Evolutionary conservation across 345 rosid genomes (phyloP), one percentile per base, ranked within the genome.

Genomic region (Bretschneidera sinensis): DNA sequence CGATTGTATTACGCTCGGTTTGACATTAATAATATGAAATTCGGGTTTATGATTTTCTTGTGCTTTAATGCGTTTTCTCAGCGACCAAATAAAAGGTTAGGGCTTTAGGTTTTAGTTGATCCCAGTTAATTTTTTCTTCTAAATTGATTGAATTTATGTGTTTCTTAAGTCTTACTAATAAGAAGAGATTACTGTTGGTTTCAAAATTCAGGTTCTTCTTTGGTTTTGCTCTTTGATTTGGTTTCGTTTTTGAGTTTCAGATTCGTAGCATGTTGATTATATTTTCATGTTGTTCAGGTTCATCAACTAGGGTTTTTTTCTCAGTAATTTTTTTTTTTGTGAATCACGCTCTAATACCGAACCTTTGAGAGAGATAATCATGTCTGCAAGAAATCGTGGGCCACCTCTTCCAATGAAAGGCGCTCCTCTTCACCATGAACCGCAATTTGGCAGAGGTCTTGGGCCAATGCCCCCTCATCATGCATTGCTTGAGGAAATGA

Each of bases 341-440:
- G 15, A 39, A 39, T 14, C 10, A 39, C 45, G 8, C 8, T 39
- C 45, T 39, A 39, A 5, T 39, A 7, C 45, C 10, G 45, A 39
- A 39, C 45, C 45, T 39, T 14, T 14, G 45, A 39, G 45, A 28
- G 33, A 39, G 16, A 39, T 33, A 59, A 24, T 13, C 24, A 82
- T 82, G 86, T 71, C 84, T n/a, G 84, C 75, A 62, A 79, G 84
- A 74, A 72, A 82, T 43, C 80, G 82, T n/a, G 82, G 81, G 60
- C 72, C 74, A 9, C 76, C 79, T 47, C 69, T 58, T 55, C 69
- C 72, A 6, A 66, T 69, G 74, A 73, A 76, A 68, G 79, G 81
- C 17, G 78, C 60, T 15, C 74, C 85, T 43, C 78, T 74, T 2
- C 57, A 76, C 24, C 84, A 76, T 3, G 96, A 91, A 63, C 72